These are phyloP conservation scores for Chlamydomonas reinhardtii DNA, from an alignment of 163 green algal species.

Conservation along the genomic window DNA sequence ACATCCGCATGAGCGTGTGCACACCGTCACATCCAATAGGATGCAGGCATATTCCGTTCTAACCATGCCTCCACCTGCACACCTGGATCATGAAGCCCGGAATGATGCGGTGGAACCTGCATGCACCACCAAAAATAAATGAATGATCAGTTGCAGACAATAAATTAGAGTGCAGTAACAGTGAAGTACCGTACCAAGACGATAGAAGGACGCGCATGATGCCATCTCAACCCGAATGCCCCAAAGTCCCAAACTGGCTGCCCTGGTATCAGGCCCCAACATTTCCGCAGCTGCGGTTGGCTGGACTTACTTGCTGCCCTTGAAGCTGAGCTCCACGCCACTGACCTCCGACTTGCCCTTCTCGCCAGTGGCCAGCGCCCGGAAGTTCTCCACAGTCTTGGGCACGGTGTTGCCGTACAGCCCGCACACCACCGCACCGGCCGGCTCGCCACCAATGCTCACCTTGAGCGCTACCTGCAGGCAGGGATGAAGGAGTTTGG, in stretches of 20 bases:
- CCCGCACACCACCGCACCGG: slow-evolving; percentile 75
- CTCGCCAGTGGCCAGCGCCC: slow-evolving; percentile 68
- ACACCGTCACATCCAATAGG: no score
- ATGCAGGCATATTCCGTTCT: no score
- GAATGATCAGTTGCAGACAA: no score
- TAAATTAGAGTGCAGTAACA: no score
- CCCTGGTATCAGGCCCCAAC: not conserved
- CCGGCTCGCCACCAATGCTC: slow-evolving; percentile 57
- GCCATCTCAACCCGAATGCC: no score
- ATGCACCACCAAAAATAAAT: no score
- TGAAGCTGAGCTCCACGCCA: slow-evolving; percentile 64
- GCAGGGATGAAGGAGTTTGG: not conserved
- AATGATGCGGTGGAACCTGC: slow-evolving; percentile 72
- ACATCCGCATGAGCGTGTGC: no score
- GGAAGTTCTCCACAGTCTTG: slow-evolving; percentile 81
- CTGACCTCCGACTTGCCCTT: slow-evolving; percentile 50
- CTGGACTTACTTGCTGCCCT: slow-evolving; percentile 45
- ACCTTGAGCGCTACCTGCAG: slow-evolving; percentile 73
- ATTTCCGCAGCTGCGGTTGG: not conserved
- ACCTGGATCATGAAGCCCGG: slow-evolving; percentile 56
- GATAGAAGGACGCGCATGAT: no score
- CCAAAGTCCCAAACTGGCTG: no score
- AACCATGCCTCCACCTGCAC: not conserved
- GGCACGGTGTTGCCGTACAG: slow-evolving; percentile 81
- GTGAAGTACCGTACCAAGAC: no score